Base-by-base conservation (phyloP, 2,329 filamentous ascomycete genomes). In the Claviceps cyperi region DNA sequence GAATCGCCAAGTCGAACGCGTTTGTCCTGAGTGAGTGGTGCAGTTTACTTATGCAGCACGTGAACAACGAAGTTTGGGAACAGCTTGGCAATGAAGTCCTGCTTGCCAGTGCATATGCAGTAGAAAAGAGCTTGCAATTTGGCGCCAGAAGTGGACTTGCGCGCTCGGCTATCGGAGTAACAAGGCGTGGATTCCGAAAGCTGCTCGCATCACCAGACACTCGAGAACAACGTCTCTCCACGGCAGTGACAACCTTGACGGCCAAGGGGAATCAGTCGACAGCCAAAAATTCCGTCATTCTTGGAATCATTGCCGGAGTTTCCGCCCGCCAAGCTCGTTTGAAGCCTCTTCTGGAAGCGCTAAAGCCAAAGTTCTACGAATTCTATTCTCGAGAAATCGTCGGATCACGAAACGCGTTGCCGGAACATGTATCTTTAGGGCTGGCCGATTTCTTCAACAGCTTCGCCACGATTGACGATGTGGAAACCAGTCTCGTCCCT, bases 1-100 rank as follows among this genome's bases (percentile, higher is more conserved):
- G 80, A 54, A 82, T 97, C 59, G 87, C 91, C 35, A 71, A 84
- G 15, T 79, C 77, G 43, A 94, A 81, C 66, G 86, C 89, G 5
- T 94, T 96, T 63, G 87, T 94, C 46, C 72, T 98, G 57, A 76
- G 92, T 14, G 87, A 95, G 65, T 98, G 91, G 91, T 88, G 82
- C 65, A 85, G 84, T 52, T 66, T 91, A 51, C 69, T 96, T 47
- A 77, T 95, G 57, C 81, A 90, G 59, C 75, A 83, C 51, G 72
- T 89, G 24, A 77, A 77, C 35, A 74, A 77, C 15, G 62, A 74
- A 9, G 64, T 77, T 43, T 89, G 81, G 83, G 76, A 78, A 47
- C 72, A 72, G 59, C 81, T 81, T 63, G 78, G 78, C 49, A 61
- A 73, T 55, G 81, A 87, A 36, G 68, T 92, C 41, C 68, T 94